These are phyloP conservation scores for Marasmius tenuissimus DNA, from an alignment of 1,284 basidiomycete species.

Conservation along the genomic window DNA sequence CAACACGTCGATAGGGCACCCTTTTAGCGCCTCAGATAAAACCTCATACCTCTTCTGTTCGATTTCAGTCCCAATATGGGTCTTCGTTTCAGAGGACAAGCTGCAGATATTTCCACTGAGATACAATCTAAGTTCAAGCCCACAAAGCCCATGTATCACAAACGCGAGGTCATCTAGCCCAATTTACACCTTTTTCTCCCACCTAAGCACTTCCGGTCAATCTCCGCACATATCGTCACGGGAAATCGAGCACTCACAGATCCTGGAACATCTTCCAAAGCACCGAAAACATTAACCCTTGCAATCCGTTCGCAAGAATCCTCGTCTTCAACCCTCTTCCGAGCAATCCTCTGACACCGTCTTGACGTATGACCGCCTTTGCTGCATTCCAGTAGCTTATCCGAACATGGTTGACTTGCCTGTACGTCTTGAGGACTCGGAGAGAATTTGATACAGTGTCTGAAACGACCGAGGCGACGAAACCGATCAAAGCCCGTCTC, in stretches of 20 bases:
- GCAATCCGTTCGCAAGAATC: slow-evolving; percentile 82
- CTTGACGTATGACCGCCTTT: slow-evolving; percentile 59
- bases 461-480: slow-evolving; percentile 77
- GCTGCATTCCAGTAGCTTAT: slow-evolving; percentile 77
- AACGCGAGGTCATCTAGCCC: too few relatives aligned
- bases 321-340: slow-evolving; percentile 84
- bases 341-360: slow-evolving; percentile 69
- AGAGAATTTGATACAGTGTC: slow-evolving; percentile 86
- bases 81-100: too few relatives aligned
- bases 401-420: slow-evolving; percentile 80
- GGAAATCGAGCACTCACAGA: slow-evolving; percentile 51
- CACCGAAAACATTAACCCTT: slow-evolving; percentile 83
- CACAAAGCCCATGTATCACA: too few relatives aligned
- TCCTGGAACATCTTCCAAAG: slow-evolving; percentile 87
- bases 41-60: too few relatives aligned
- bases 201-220: too few relatives aligned
- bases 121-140: too few relatives aligned
- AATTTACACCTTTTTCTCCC: too few relatives aligned
- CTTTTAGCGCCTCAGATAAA: too few relatives aligned
- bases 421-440: slow-evolving; percentile 90
- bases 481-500: slow-evolving; percentile 86
- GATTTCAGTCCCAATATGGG: too few relatives aligned
- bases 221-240: neutral
- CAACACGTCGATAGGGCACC: too few relatives aligned
- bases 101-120: too few relatives aligned